Evolutionary conservation across 164 flowering plant species (phyloP).

Genomic region (Tetracentron sinense): DNA sequence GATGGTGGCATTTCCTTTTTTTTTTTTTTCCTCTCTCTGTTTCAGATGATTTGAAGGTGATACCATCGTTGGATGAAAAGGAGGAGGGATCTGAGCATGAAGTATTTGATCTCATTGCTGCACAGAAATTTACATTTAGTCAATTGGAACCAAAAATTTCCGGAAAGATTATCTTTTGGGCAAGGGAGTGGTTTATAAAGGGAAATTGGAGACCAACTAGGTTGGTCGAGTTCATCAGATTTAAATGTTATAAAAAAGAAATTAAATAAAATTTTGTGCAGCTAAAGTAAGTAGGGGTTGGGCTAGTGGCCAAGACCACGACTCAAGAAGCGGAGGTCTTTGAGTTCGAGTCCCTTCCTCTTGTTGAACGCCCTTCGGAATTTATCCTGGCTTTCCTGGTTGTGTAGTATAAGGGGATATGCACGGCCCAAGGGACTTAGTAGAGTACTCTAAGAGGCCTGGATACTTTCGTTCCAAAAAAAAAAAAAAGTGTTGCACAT

Average conservation of each 20-base stretch:
- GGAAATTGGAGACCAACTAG: constrained; percentile 55
- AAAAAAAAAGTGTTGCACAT: too few species aligned
- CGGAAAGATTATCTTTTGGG: constrained; percentile 64
- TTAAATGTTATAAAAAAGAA: not conserved
- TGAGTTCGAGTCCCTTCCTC: too few species aligned
- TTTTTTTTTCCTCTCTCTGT: not conserved
- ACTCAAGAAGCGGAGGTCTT: too few species aligned
- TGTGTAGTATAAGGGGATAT: too few species aligned
- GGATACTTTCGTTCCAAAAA: too few species aligned
- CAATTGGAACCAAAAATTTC: constrained; percentile 74
- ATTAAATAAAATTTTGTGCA: not conserved
- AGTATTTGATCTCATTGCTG: constrained; percentile 31
- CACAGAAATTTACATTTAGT: constrained; percentile 55
- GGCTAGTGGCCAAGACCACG: too few species aligned
- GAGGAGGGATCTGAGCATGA: constrained; percentile 19
- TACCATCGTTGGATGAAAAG: constrained; percentile 13
- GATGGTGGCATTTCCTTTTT: not conserved
- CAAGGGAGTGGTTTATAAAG: constrained; percentile 87
- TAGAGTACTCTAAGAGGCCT: too few species aligned
- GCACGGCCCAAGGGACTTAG: too few species aligned
- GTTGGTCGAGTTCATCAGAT: constrained; percentile 20
- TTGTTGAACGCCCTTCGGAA: too few species aligned
- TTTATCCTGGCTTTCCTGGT: too few species aligned
- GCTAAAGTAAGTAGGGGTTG: too few species aligned
- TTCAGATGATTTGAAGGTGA: constrained; percentile 18